Evolutionary conservation across 345 rosid species (phyloP).

Genomic region (Brassica cretica): DNA sequence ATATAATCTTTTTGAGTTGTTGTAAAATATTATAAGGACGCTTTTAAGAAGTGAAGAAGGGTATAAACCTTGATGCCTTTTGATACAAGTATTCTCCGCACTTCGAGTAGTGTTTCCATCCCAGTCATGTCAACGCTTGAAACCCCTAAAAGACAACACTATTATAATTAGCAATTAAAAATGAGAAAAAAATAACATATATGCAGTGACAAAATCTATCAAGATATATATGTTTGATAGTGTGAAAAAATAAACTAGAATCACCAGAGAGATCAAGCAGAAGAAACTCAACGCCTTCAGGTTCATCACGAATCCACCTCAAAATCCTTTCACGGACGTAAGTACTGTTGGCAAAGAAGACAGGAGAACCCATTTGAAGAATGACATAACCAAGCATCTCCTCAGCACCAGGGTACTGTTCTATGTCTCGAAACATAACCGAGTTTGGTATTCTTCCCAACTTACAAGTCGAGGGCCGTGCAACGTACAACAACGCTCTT

Average conservation of each 20-base stretch:
- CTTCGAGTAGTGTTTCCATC: slow-evolving; percentile 60
- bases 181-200: not conserved
- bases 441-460: slow-evolving; percentile 68
- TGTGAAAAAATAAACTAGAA: not conserved
- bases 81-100: slow-evolving; percentile 49
- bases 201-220: not conserved
- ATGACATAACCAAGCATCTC: slow-evolving; percentile 53
- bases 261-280: slow-evolving; percentile 75
- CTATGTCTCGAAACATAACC: slow-evolving; percentile 56
- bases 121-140: slow-evolving; percentile 77
- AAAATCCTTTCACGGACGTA: slow-evolving; percentile 74
- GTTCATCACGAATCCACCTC: slow-evolving; percentile 61
- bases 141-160: slow-evolving; percentile 50
- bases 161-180: not conserved
- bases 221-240: not conserved
- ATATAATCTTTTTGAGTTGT: slow-evolving; percentile 1
- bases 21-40: not conserved
- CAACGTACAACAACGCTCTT: slow-evolving; percentile 67
- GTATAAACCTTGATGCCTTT: slow-evolving; percentile 53
- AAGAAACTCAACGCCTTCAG: slow-evolving; percentile 54
- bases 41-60: not conserved
- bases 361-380: slow-evolving; percentile 84
- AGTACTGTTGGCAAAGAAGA: slow-evolving; percentile 74
- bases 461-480: slow-evolving; percentile 77
- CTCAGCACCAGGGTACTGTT: slow-evolving; percentile 62